Conservation (phyloP, 2,329 filamentous ascomycete genomes). For the Chaetothyriales sp. region DNA sequence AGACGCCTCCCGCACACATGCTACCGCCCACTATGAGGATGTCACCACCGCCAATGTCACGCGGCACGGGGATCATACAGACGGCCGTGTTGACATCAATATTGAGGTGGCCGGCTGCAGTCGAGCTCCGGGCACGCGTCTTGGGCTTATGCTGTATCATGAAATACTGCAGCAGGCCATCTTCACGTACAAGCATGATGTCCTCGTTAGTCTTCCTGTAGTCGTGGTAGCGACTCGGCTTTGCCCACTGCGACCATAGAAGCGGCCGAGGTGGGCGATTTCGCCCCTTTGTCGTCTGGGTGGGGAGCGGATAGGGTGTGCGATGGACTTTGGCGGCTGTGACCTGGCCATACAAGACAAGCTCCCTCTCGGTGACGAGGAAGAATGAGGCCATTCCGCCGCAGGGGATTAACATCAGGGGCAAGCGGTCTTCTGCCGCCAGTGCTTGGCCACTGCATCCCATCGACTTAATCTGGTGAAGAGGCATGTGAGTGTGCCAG, state of each 20-base stretch:
- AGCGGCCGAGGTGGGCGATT: not conserved
- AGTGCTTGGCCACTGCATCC: constrained; percentile 21
- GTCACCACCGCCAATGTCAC: constrained; percentile 48
- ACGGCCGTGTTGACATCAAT: constrained; percentile 55
- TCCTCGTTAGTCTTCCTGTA: constrained; percentile 57
- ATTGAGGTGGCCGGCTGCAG: constrained; percentile 40
- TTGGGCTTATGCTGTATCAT: constrained; percentile 31
- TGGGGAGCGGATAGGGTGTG: constrained; percentile 20
- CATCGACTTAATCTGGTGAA: constrained; percentile 13
- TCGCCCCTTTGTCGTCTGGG: too few species aligned
- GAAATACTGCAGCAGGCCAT: constrained; percentile 63
- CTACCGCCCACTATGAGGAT: constrained; percentile 69
- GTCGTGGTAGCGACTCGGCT: constrained; percentile 53
- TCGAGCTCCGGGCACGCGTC: not conserved
- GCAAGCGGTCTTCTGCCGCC: constrained; percentile 37
- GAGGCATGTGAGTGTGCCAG: constrained; percentile 35
- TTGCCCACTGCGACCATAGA: constrained; percentile 74
- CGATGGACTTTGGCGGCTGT: constrained; percentile 16
- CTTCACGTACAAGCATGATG: constrained; percentile 77
- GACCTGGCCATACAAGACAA: constrained; percentile 36
- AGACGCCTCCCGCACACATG: constrained; percentile 63
- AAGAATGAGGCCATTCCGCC: constrained; percentile 59
- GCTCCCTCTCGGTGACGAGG: constrained; percentile 47
- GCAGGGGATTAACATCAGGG: constrained; percentile 58
- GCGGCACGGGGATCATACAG: constrained; percentile 40